Evolutionary conservation across 2,329 filamentous ascomycete species (phyloP).

Genomic region (Exophiala viscosa): DNA sequence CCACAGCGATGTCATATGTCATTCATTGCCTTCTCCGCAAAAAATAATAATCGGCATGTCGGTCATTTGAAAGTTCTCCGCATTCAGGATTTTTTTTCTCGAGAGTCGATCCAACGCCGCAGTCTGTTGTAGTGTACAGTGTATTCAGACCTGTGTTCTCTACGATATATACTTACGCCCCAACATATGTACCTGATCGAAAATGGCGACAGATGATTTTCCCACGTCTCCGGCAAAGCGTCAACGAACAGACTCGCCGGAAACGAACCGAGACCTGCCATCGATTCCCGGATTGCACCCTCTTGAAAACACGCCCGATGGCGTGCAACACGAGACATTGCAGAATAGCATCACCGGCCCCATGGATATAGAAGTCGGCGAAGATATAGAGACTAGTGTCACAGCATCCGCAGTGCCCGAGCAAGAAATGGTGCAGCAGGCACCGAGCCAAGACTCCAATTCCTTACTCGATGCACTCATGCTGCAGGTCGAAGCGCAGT

Average conservation of each 20-base stretch:
- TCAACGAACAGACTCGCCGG: constrained; percentile 21
- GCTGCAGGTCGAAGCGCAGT: constrained; percentile 27
- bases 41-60: neutral
- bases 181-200: neutral
- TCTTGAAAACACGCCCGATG: neutral
- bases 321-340: neutral
- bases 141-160: too few species aligned
- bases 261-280: constrained; percentile 4
- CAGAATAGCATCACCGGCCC: neutral
- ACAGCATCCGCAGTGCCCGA: neutral
- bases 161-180: too few species aligned
- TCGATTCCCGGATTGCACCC: neutral
- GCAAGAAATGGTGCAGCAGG: neutral
- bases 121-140: too few species aligned
- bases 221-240: constrained; percentile 26
- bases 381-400: too few species aligned
- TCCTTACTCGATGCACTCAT: constrained; percentile 26
- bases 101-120: neutral
- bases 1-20: too few species aligned
- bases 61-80: constrained; percentile 4
- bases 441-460: constrained; percentile 6
- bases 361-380: neutral
- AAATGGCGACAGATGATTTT: constrained; percentile 24
- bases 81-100: constrained; percentile 1
- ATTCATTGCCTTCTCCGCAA: too few species aligned